Percentiles rank a stretch among this genome's conserved stretches.
Conservation (phyloP, 371 early-diverging fungal genomes). For the Mortierella sp. region DNA sequence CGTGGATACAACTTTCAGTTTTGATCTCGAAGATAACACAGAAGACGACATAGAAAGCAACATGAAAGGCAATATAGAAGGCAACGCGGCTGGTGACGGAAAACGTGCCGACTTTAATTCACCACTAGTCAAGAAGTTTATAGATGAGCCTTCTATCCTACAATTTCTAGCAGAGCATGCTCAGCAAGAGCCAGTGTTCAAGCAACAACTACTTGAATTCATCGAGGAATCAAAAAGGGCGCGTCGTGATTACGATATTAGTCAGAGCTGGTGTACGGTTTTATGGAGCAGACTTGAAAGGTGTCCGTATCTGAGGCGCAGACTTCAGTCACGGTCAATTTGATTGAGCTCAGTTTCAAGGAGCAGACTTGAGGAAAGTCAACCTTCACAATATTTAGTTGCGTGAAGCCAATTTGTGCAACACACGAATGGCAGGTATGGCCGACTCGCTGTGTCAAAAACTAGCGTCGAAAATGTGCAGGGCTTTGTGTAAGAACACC, state of each 20-base stretch:
- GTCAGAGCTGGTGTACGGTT: slow-evolving; percentile 4
- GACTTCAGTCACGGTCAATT: too few relatives aligned
- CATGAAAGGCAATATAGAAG: too few relatives aligned
- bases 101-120: background rate
- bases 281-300: too few relatives aligned
- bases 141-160: slow-evolving; percentile 5
- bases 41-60: background rate
- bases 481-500: background rate
- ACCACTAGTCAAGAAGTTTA: slow-evolving; percentile 1
- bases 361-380: too few relatives aligned
- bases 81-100: background rate
- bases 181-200: background rate
- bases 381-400: too few relatives aligned
- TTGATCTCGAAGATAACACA: too few relatives aligned
- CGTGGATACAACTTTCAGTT: too few relatives aligned
- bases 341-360: too few relatives aligned
- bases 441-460: slow-evolving; percentile 5
- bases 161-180: too few relatives aligned
- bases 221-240: slow-evolving; percentile 9
- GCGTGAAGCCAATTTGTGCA: too few relatives aligned
- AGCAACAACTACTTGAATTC: background rate
- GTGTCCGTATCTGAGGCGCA: too few relatives aligned
- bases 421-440: too few relatives aligned
- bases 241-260: slow-evolving; percentile 17
- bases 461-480: slow-evolving; percentile 3